These are phyloP conservation scores for Didymella glomerata DNA, from an alignment of 2,329 filamentous ascomycete species.

Conservation along the genomic window DNA sequence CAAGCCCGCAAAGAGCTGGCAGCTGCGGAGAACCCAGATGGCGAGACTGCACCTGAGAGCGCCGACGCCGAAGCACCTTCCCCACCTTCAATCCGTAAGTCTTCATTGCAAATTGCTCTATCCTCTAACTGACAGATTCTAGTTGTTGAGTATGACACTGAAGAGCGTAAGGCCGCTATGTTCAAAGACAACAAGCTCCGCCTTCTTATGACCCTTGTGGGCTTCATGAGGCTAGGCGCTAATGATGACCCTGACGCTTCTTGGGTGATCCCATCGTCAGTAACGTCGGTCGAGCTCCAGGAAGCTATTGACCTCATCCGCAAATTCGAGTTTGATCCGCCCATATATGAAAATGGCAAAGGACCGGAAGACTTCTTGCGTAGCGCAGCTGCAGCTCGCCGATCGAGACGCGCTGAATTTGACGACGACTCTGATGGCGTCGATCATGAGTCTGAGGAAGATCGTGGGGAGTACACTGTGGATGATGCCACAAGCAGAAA, in stretches of 20 bases:
- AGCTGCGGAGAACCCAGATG: constrained; percentile 45
- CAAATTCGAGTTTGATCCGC: constrained; percentile 79
- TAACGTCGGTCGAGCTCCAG: constrained; percentile 71
- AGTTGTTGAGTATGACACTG: constrained; percentile 65
- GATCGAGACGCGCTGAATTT: constrained; percentile 63
- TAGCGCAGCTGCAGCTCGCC: constrained; percentile 60
- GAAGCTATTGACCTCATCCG: constrained; percentile 77
- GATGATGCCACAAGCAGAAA: constrained; percentile 70
- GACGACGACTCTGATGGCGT: constrained; percentile 74
- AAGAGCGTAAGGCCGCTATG: constrained; percentile 74
- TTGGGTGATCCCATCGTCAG: constrained; percentile 77
- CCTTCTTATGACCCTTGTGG: constrained; percentile 80
- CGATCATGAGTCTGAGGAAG: constrained; percentile 62
- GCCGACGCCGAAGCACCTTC: constrained; percentile 45
- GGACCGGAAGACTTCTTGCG: constrained; percentile 81
- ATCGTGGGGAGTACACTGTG: constrained; percentile 70
- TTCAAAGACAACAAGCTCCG: constrained; percentile 91
- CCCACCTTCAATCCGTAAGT: constrained; percentile 57
- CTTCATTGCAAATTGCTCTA: constrained; percentile 25
- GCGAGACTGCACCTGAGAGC: constrained; percentile 41
- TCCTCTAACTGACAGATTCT: constrained; percentile 23
- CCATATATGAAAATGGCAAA: constrained; percentile 77
- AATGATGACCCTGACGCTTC: constrained; percentile 78
- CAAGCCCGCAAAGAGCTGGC: constrained; percentile 62
- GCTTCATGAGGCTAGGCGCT: constrained; percentile 69